Percentiles rank a stretch among this genome's conserved stretches.
phyloP scores from a whole-genome alignment of 768 basidiomycete species.

The Amanita rubescens region DNA sequence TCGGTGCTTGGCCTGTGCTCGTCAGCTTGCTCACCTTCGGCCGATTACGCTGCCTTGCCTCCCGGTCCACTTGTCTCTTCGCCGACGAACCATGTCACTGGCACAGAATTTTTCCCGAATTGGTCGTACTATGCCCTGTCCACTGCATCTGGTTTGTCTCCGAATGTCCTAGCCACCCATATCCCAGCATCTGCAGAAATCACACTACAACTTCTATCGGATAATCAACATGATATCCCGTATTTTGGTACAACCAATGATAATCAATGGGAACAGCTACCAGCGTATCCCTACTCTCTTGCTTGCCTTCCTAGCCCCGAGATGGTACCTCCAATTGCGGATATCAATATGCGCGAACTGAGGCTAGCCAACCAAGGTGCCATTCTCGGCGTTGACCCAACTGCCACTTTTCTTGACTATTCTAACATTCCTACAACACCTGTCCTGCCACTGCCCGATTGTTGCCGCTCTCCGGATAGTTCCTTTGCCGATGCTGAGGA shows the following conservation, averaged over 20 bases:
- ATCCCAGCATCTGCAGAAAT: slow-evolving; percentile 24
- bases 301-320: neutral
- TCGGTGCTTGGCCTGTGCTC: neutral
- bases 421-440: neutral
- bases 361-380: slow-evolving; percentile 12
- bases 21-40: neutral
- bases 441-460: neutral
- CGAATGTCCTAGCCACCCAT: slow-evolving; percentile 26
- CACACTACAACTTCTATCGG: slow-evolving; percentile 5
- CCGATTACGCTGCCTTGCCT: neutral
- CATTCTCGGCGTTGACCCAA: slow-evolving; percentile 24
- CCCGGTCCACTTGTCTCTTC: neutral
- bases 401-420: slow-evolving; percentile 21
- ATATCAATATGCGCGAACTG: slow-evolving; percentile 13
- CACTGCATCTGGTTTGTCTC: slow-evolving; percentile 26
- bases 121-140: slow-evolving; percentile 11
- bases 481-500: slow-evolving; percentile 1
- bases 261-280: neutral
- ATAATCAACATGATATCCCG: neutral
- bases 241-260: neutral
- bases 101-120: neutral
- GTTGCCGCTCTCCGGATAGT: neutral
- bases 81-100: neutral
- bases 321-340: slow-evolving; percentile 6
- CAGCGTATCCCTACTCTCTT: neutral